These are phyloP conservation scores for Neofusicoccum sp. DNA, from an alignment of 2,329 filamentous ascomycete species.

Conservation along the genomic window DNA sequence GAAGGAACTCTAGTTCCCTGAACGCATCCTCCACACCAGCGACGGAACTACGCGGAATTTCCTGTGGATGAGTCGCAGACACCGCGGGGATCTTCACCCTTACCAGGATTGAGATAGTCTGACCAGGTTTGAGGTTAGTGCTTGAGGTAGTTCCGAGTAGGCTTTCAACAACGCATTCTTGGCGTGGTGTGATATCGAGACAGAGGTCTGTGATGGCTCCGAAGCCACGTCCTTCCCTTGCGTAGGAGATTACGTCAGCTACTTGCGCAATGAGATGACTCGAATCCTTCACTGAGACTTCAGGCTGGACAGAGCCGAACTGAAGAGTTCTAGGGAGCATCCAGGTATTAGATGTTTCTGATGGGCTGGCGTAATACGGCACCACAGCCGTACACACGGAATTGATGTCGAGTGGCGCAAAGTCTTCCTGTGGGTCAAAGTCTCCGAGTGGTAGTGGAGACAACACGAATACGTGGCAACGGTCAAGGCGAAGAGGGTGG, in stretches of 20 bases:
- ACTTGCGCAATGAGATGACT: slow-evolving; percentile 2
- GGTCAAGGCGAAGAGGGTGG: slow-evolving; percentile 11
- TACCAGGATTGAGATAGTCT: slow-evolving; percentile 18
- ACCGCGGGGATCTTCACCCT: slow-evolving; percentile 16
- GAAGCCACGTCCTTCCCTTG: slow-evolving; percentile 2
- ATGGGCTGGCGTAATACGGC: slow-evolving; percentile 5
- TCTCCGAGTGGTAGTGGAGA: slow-evolving; percentile 20
- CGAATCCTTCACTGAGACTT: background rate
- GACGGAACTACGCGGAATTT: background rate
- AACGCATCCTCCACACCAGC: slow-evolving; percentile 12
- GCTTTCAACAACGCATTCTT: slow-evolving; percentile 15
- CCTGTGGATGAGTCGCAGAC: background rate
- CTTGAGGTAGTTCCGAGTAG: slow-evolving; percentile 14
- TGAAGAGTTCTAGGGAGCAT: background rate
- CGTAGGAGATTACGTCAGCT: slow-evolving; percentile 5
- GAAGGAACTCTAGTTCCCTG: slow-evolving; percentile 22
- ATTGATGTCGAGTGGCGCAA: slow-evolving; percentile 8
- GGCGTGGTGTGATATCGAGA: slow-evolving; percentile 14
- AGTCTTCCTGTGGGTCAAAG: background rate
- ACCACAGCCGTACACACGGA: slow-evolving; percentile 16
- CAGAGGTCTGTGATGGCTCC: slow-evolving; percentile 18
- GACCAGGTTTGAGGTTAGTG: slow-evolving; percentile 15
- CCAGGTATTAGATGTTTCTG: background rate
- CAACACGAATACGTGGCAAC: slow-evolving; percentile 21
- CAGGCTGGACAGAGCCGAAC: background rate